Percentiles rank a stretch among this genome's conserved stretches.
phyloP scores from a whole-genome alignment of 768 basidiomycete species.

The Lactarius evosmus region DNA sequence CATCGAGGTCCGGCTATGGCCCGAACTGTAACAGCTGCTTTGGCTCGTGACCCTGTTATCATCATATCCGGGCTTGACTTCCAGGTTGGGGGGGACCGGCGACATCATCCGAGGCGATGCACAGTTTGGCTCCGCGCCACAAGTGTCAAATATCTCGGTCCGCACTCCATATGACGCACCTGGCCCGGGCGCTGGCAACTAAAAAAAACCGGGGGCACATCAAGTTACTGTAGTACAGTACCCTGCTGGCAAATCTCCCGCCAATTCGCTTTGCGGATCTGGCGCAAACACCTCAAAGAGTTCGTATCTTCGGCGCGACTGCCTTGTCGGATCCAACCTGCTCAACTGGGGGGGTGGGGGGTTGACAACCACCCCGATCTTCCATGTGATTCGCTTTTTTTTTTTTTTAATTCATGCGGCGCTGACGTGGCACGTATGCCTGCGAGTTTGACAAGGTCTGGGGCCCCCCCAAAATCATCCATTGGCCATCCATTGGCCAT shows the following conservation, averaged over 20 bases:
- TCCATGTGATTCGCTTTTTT: conserved; percentile 12
- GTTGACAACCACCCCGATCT: background rate
- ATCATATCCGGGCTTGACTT: background rate
- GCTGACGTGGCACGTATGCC: background rate
- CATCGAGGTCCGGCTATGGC: background rate
- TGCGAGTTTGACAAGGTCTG: background rate
- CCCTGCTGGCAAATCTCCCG: background rate
- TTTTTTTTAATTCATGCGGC: too few relatives aligned
- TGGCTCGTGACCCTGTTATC: background rate
- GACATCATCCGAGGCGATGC: background rate
- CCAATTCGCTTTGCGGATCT: background rate
- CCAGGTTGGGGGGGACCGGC: background rate
- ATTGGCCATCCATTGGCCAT: background rate
- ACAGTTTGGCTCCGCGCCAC: conserved; percentile 19
- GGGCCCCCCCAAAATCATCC: background rate
- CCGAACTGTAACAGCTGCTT: background rate
- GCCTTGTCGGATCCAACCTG: background rate
- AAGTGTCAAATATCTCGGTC: conserved; percentile 1
- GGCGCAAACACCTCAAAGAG: background rate
- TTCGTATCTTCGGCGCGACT: background rate
- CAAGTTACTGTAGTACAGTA: too few relatives aligned
- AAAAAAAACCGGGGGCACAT: background rate
- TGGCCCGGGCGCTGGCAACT: background rate
- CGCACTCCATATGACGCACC: background rate
- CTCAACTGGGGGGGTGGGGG: background rate